phyloP scores from a whole-genome alignment of 768 basidiomycete genomes.

The Tubosaeta brunneosetosa region DNA sequence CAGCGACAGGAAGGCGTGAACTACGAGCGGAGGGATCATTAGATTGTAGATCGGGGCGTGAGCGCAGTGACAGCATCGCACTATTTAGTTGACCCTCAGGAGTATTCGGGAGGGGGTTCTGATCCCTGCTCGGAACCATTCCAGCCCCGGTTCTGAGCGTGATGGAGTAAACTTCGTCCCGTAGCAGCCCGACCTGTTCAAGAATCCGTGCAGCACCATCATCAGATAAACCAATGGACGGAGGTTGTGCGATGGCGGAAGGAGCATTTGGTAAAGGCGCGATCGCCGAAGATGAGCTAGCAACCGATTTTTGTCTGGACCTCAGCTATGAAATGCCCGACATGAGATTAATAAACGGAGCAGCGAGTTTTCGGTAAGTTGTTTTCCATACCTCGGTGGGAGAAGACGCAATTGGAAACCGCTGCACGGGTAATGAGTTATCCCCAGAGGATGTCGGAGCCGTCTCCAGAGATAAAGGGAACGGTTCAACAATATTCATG shows the following conservation, averaged over 20 bases:
- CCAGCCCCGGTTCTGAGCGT: background rate
- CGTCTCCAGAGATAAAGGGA: background rate
- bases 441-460: background rate
- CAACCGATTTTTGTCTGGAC: background rate
- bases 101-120: background rate
- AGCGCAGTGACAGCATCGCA: background rate
- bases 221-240: background rate
- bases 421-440: background rate
- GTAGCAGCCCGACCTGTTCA: background rate
- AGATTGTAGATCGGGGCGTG: too few species aligned
- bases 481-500: constrained; percentile 4
- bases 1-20: too few species aligned
- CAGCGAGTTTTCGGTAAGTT: too few species aligned
- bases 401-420: too few species aligned
- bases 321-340: background rate
- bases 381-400: background rate
- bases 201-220: background rate
- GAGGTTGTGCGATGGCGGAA: background rate
- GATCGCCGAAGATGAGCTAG: background rate
- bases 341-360: background rate
- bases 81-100: background rate
- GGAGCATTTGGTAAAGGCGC: too few species aligned
- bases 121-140: background rate
- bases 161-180: constrained; percentile 10
- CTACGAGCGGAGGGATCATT: too few species aligned